These are phyloP conservation scores for Dimocarpus longan DNA, from an alignment of 345 rosid species.

Conservation along the genomic window DNA sequence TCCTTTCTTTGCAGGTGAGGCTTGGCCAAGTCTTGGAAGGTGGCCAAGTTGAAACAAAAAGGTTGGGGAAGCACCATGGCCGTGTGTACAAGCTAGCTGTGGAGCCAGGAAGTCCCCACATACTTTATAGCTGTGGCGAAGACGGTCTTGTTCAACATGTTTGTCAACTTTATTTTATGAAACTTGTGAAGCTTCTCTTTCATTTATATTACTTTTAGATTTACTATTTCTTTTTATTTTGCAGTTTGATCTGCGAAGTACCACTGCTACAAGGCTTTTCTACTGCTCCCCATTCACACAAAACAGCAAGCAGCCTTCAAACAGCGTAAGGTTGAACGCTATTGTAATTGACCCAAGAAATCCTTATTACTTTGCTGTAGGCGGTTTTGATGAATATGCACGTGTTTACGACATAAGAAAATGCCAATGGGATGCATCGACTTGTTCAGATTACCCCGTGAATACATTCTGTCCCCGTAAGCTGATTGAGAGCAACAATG, in stretches of 20 bases:
- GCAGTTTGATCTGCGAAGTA: constrained; percentile 64
- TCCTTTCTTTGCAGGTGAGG: constrained; percentile 43
- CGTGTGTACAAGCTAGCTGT: constrained; percentile 56
- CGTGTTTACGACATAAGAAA: constrained; percentile 54
- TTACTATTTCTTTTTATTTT: constrained; percentile 18
- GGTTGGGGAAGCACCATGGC: constrained; percentile 55
- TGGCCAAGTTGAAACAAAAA: constrained; percentile 50
- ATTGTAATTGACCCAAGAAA: constrained; percentile 62
- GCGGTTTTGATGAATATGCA: constrained; percentile 69
- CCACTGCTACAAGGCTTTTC: constrained; percentile 46
- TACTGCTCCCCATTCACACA: constrained; percentile 45
- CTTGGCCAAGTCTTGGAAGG: constrained; percentile 50
- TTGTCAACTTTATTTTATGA: constrained; percentile 25
- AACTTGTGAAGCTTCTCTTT: not conserved
- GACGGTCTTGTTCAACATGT: constrained; percentile 73
- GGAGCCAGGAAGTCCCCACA: constrained; percentile 63
- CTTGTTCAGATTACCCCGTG: constrained; percentile 44
- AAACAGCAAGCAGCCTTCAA: constrained; percentile 45
- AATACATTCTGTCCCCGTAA: constrained; percentile 52
- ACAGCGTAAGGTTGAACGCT: constrained; percentile 46
- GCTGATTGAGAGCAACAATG: constrained; percentile 37
- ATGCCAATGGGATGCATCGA: constrained; percentile 43
- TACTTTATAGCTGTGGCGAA: constrained; percentile 62
- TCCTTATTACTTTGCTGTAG: constrained; percentile 53
- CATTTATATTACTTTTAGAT: constrained; percentile 9